A percentile compares a stretch with the other conserved stretches of the same genome.
Conservation (phyloP, 768 basidiomycete species). For the Kwoniella europaea region DNA sequence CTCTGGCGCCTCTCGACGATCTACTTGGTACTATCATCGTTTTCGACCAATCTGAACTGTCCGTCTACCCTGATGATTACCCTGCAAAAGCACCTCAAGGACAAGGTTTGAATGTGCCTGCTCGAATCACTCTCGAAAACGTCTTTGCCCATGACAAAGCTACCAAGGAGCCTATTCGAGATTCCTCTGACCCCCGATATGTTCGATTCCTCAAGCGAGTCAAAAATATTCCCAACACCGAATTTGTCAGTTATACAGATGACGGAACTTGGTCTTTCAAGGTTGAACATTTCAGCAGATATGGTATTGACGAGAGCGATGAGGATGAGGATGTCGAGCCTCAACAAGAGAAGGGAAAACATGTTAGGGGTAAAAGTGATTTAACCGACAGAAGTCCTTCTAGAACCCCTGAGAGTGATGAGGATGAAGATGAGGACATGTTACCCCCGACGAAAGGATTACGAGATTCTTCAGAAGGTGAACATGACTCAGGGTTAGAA, state of each 20-base stretch:
- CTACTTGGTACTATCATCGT: constrained; percentile 84
- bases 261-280: constrained; percentile 92
- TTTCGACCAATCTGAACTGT: constrained; percentile 89
- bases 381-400: background rate
- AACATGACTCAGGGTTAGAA: constrained; percentile 32
- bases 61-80: constrained; percentile 88
- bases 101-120: constrained; percentile 85
- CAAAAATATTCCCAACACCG: constrained; percentile 81
- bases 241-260: constrained; percentile 75
- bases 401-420: constrained; percentile 27
- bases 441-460: constrained; percentile 38
- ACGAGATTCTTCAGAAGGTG: constrained; percentile 26
- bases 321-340: constrained; percentile 36
- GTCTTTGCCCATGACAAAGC: constrained; percentile 93
- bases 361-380: background rate
- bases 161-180: constrained; percentile 85
- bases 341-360: background rate
- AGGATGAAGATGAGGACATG: constrained; percentile 35
- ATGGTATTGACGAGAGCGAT: constrained; percentile 52
- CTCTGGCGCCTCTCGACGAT: constrained; percentile 77
- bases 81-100: constrained; percentile 86
- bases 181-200: constrained; percentile 72
- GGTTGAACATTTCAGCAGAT: constrained; percentile 79
- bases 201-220: constrained; percentile 77
- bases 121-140: constrained; percentile 73